Base-by-base conservation (phyloP, 2,329 filamentous ascomycete genomes). In the Arthroderma sp. region DNA sequence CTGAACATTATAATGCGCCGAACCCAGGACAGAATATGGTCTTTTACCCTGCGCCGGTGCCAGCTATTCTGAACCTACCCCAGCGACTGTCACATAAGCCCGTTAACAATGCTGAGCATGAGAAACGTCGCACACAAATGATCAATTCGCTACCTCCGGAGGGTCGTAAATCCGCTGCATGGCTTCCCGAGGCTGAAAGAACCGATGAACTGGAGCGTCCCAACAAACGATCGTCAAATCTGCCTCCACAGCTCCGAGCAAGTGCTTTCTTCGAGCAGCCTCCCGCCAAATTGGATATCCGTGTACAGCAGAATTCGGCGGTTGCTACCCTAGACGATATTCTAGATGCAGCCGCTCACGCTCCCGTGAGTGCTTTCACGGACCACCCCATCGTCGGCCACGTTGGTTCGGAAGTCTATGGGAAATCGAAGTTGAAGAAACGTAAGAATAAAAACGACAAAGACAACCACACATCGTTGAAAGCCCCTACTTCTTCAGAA, bases 41-140 rank as follows among this genome's bases (percentile, higher is more conserved):
- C 6, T 96, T 82, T 64, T 98, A 98, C 61, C 91, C 91, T 9
- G 91, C 91, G 3, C 88, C 86, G 1, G 91, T 98, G 2, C 91
- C 91, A 3, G 81, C 83, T 50, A 88, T 94, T 80, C 73, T 98
- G 46, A 96, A 94, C 55, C 68, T 98, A 8, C 91, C 91, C 1
- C 86, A 87, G 38, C 84, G 86, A 55, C 68, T 96, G 42, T 94
- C 88, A 1, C 84, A 81, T 55, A 74, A 79, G 43, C 78, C 82
- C 6, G 75, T 82, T 43, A 66, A 75, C 2, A 29, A 28, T 15
- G 66, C 72, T 6, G 72, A 79, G 4, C 74, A 80, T 45, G 81
- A 86, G 45, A 75, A 80, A 53, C 77, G 85, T 44, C 78, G 83
- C 22, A 84, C 85, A 1, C 80, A 91, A 54, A 67, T 89, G 5